Evolutionary conservation across 768 basidiomycete genomes (phyloP).

Genomic region (Xerocomus potaroensis): DNA sequence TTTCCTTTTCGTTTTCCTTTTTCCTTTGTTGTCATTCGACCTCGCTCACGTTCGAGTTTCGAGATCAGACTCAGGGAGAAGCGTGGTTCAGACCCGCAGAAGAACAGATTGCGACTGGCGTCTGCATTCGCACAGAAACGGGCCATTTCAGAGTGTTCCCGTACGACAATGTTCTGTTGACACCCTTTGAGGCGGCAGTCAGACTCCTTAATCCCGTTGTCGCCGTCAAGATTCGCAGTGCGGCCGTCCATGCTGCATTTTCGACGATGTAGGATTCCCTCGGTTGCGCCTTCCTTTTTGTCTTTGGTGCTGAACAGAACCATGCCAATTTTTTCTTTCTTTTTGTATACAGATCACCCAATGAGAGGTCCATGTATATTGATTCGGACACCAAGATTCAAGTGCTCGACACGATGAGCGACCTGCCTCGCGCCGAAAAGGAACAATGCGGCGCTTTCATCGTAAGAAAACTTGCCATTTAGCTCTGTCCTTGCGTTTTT

Average conservation of each 20-base stretch:
- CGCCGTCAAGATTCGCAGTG: slow-evolving; percentile 74
- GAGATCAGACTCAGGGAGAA: slow-evolving; percentile 67
- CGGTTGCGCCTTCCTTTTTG: background rate
- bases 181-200: slow-evolving; percentile 76
- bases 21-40: too few species aligned
- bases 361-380: slow-evolving; percentile 58
- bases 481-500: background rate
- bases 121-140: slow-evolving; percentile 65
- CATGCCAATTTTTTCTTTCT: too few species aligned
- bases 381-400: slow-evolving; percentile 83
- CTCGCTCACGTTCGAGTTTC: slow-evolving; percentile 3
- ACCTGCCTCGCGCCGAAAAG: slow-evolving; percentile 76
- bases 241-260: slow-evolving; percentile 78
- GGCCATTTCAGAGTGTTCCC: slow-evolving; percentile 78
- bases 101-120: slow-evolving; percentile 71
- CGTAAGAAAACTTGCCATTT: slow-evolving; percentile 38
- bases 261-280: slow-evolving; percentile 50
- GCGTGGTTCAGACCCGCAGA: slow-evolving; percentile 84
- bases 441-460: slow-evolving; percentile 90
- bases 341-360: slow-evolving; percentile 40
- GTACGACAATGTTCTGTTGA: slow-evolving; percentile 70
- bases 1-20: too few species aligned
- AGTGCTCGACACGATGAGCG: slow-evolving; percentile 65
- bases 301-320: too few species aligned
- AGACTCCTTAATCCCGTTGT: slow-evolving; percentile 74